These are phyloP conservation scores for Balakata baccata DNA, from an alignment of 345 rosid genomes.

Conservation along the genomic window DNA sequence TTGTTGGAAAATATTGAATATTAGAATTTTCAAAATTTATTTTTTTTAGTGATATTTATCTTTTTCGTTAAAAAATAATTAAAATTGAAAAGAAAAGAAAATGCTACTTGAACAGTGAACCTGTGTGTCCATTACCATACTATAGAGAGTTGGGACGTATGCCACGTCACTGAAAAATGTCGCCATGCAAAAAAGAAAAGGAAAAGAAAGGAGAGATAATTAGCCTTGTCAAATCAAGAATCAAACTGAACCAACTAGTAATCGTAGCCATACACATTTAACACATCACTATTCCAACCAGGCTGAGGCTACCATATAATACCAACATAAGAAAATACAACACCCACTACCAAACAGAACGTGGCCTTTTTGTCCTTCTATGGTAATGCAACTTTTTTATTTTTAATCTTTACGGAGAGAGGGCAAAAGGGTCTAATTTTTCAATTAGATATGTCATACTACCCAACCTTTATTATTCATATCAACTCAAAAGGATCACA, in stretches of 20 bases:
- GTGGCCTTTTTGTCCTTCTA: slow-evolving; percentile 5
- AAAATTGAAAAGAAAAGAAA: not conserved
- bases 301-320: not conserved
- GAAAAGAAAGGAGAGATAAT: not conserved
- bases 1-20: no score
- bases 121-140: no score
- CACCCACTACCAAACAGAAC: not conserved
- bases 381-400: no score
- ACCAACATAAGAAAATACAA: slow-evolving; percentile 2
- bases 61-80: not conserved
- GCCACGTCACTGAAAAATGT: slow-evolving; percentile 2
- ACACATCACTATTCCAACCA: not conserved
- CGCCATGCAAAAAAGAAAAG: not conserved
- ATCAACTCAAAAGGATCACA: not conserved
- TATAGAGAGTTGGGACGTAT: not conserved
- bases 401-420: not conserved
- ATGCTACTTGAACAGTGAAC: not conserved
- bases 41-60: no score
- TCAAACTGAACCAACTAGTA: not conserved
- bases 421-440: no score
- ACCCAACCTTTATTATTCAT: not conserved
- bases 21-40: no score
- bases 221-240: slow-evolving; percentile 17
- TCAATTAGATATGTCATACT: not conserved
- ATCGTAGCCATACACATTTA: slow-evolving; percentile 11